Conservation (phyloP, 495 filamentous ascomycete genomes). For the Trypethelium eluteriae region DNA sequence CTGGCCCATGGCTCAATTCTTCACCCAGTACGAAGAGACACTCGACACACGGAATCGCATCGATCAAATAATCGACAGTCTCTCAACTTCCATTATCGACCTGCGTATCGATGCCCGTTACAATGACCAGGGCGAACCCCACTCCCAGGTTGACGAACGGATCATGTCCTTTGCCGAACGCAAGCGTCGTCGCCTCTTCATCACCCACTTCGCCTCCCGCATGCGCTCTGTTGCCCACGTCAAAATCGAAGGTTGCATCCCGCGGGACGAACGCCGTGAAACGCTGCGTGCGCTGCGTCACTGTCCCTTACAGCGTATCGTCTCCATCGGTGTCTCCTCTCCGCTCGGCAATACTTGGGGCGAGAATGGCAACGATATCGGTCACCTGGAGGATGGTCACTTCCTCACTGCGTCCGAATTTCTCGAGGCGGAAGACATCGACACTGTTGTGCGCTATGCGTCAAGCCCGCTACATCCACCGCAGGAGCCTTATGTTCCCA, state of each 20-base stretch:
- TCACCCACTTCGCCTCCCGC: conserved; percentile 29
- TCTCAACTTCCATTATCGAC: conserved; percentile 26
- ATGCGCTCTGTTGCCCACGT: conserved; percentile 31
- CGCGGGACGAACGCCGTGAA: conserved; percentile 34
- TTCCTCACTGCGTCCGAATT: neutral
- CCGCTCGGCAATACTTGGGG: conserved; percentile 36
- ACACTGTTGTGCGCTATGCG: conserved; percentile 11
- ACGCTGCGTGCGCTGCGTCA: conserved; percentile 30
- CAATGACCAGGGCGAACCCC: conserved; percentile 19
- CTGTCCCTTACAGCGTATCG: conserved; percentile 30
- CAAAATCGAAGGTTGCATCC: conserved; percentile 35
- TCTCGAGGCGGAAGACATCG: conserved; percentile 28
- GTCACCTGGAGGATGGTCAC: conserved; percentile 11
- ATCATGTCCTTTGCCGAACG: conserved; percentile 8
- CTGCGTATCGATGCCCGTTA: conserved; percentile 30
- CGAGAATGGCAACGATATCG: conserved; percentile 19
- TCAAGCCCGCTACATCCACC: conserved; percentile 3
- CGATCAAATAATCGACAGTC: conserved; percentile 25
- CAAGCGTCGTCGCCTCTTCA: conserved; percentile 28
- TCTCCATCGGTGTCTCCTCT: conserved; percentile 29
- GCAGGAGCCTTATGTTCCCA: conserved; percentile 1
- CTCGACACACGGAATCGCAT: conserved; percentile 16
- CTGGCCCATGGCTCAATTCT: conserved; percentile 34
- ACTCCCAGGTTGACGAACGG: conserved; percentile 21
- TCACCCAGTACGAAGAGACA: conserved; percentile 15